These are phyloP conservation scores for Pinus tabuliformis DNA, from an alignment of 75 land plant species.

Conservation along the genomic window DNA sequence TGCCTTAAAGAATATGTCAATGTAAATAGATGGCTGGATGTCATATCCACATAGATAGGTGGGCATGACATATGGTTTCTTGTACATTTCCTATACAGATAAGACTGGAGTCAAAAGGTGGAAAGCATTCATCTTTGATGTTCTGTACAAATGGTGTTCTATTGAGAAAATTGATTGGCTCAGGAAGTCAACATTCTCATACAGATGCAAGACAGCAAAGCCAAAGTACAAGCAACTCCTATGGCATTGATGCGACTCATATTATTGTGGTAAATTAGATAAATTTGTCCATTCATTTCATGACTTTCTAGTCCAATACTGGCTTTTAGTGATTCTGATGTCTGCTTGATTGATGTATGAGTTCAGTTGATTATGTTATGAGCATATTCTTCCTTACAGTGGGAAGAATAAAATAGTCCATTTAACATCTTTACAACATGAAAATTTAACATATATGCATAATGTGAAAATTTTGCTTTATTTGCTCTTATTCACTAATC, in stretches of 20 bases:
- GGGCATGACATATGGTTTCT: background rate
- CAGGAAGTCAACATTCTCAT: conserved; percentile 21
- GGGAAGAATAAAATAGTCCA: too few relatives aligned
- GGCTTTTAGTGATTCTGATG: background rate
- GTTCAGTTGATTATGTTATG: background rate
- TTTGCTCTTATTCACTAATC: too few relatives aligned
- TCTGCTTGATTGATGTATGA: background rate
- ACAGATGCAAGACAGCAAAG: conserved; percentile 4
- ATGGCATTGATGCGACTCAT: conserved; percentile 64
- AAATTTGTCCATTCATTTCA: background rate
- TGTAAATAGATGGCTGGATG: background rate
- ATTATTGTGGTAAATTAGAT: conserved; percentile 72
- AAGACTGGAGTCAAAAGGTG: conserved; percentile 87
- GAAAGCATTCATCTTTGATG: conserved; percentile 74
- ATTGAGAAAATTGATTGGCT: conserved; percentile 59
- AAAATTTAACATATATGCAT: too few relatives aligned
- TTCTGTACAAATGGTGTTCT: conserved; percentile 96
- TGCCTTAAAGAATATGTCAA: background rate
- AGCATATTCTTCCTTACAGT: too few relatives aligned
- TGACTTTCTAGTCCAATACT: background rate
- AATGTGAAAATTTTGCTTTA: too few relatives aligned
- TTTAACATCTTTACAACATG: too few relatives aligned
- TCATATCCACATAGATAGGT: too few relatives aligned
- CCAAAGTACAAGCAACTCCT: background rate
- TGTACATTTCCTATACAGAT: conserved; percentile 45